Conservation (phyloP, 495 filamentous ascomycete genomes). For the Eremomyces bilateralis region DNA sequence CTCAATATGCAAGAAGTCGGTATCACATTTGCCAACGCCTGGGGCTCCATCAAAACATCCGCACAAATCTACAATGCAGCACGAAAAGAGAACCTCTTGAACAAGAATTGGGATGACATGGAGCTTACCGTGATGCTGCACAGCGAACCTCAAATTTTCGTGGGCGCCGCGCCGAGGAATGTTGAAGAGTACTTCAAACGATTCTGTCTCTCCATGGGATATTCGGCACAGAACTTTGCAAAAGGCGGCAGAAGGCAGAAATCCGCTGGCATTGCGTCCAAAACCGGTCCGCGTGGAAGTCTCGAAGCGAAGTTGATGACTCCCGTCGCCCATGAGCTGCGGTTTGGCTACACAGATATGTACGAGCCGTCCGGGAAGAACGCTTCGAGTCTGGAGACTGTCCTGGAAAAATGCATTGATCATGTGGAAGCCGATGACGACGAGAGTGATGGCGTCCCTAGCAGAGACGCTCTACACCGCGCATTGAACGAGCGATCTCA, state of each 20-base stretch:
- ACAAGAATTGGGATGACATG: slow-evolving; percentile 19
- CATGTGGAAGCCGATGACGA: slow-evolving; percentile 4
- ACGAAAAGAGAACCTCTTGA: slow-evolving; percentile 12
- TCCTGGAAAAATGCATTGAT: slow-evolving; percentile 12
- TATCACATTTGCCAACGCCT: slow-evolving; percentile 16
- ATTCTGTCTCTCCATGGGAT: slow-evolving; percentile 19
- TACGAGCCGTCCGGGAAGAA: slow-evolving; percentile 16
- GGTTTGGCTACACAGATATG: not conserved
- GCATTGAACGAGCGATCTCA: slow-evolving; percentile 1
- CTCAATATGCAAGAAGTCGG: slow-evolving; percentile 10
- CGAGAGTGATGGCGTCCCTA: not conserved
- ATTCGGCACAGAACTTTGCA: slow-evolving; percentile 13
- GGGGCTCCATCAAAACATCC: slow-evolving; percentile 18
- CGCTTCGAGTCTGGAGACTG: slow-evolving; percentile 10
- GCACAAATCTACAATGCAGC: slow-evolving; percentile 21
- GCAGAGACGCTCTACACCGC: too few species aligned
- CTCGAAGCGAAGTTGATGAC: slow-evolving; percentile 4
- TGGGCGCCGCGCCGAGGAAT: slow-evolving; percentile 13
- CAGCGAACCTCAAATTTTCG: slow-evolving; percentile 13
- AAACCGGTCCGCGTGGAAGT: slow-evolving; percentile 13
- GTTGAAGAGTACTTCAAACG: slow-evolving; percentile 16
- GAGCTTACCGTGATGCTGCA: slow-evolving; percentile 12
- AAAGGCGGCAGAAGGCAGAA: slow-evolving; percentile 7
- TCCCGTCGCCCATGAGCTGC: slow-evolving; percentile 12
- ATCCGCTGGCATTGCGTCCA: slow-evolving; percentile 5